Evolutionary conservation across 305 asterid genomes (phyloP).

Genomic region (Solanum aculeatissimum): DNA sequence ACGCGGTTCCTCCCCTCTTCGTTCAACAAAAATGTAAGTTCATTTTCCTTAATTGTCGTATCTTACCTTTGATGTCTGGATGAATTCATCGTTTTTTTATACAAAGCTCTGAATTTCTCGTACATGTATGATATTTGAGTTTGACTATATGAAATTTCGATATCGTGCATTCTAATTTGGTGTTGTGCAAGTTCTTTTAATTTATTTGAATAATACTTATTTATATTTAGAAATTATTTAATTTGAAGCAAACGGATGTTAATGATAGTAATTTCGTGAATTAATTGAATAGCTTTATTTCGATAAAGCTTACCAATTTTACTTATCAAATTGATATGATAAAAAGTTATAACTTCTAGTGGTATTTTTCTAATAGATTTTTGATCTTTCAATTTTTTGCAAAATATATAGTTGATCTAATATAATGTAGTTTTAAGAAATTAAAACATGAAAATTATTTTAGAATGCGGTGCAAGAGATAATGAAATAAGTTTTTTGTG

Average conservation of each 20-base stretch:
- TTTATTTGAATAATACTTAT: background rate
- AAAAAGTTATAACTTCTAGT: background rate
- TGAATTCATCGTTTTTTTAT: background rate
- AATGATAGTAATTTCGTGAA: background rate
- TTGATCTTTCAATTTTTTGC: background rate
- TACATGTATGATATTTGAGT: background rate
- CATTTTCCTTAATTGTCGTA: background rate
- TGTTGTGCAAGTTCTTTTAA: background rate
- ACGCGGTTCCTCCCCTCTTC: conserved; percentile 54
- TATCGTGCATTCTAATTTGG: background rate
- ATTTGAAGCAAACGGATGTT: background rate
- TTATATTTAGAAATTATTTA: background rate
- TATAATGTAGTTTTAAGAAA: background rate
- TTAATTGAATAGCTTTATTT: background rate
- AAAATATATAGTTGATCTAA: background rate
- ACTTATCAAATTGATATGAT: background rate
- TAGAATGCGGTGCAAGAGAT: background rate
- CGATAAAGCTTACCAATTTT: background rate
- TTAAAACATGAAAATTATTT: background rate
- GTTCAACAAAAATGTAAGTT: conserved; percentile 29
- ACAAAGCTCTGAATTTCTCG: background rate
- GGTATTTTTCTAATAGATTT: background rate
- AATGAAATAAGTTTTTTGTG: background rate
- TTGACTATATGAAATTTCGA: background rate
- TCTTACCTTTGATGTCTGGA: background rate